Evolutionary conservation across 1,284 basidiomycete species (phyloP), one percentile per base, ranked within the genome.

Genomic region (Puccinia coronata): DNA sequence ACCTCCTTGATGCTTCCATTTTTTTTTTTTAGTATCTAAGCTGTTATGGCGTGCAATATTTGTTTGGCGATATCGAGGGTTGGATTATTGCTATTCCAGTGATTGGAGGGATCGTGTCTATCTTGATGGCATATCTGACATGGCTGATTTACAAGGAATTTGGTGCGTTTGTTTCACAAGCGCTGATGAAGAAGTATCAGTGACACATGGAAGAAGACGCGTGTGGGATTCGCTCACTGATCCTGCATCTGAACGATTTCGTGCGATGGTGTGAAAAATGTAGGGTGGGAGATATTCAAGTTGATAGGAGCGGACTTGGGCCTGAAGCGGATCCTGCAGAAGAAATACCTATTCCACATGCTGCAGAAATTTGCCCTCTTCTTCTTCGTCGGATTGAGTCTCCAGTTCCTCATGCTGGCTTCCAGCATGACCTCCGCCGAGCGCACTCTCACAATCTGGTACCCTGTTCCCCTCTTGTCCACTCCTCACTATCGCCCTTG

Each of bases 221-320:
- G n/a, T n/a, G n/a, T n/a, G n/a, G n/a, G n/a, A n/a, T n/a, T n/a
- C n/a, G n/a, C n/a, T n/a, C n/a, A n/a, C n/a, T n/a, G n/a, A n/a
- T n/a, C n/a, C n/a, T n/a, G n/a, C n/a, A n/a, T n/a, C n/a, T n/a
- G n/a, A n/a, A n/a, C n/a, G n/a, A n/a, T n/a, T n/a, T n/a, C n/a
- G n/a, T n/a, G n/a, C n/a, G n/a, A n/a, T n/a, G n/a, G n/a, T n/a
- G n/a, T 18, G 39, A 31, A 41, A 36, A 49, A 47, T 47, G 16
- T 74, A 80, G 79, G 79, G 5, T 80, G 79, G 79, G 69, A 80
- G 36, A 80, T 73, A 28, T 80, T 72, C 63, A 72, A 73, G 41
- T 59, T 59, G n/a, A 63, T 80, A 20, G 79, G 79, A 0, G 79
- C 79, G 0, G 79, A 80, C 65, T 43, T 80, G 4, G 70, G 49